Evolutionary conservation across 2,329 filamentous ascomycete genomes (phyloP).

Genomic region (Ophiostoma himal-ulmi): DNA sequence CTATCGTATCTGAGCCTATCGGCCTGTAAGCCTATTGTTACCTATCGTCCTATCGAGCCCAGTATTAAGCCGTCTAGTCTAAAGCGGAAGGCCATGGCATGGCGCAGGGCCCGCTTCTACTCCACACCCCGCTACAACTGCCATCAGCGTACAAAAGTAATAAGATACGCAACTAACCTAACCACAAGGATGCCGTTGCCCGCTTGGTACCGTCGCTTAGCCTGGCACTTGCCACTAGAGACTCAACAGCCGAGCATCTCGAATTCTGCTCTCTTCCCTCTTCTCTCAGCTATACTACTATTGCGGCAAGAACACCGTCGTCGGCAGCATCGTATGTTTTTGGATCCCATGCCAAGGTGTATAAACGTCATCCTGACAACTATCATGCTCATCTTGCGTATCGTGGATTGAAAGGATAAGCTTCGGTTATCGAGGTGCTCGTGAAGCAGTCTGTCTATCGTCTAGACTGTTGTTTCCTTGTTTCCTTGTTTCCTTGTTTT

Average conservation of each 20-base stretch:
- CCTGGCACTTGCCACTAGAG: not conserved
- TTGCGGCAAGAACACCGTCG: not conserved
- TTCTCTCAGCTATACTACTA: too few relatives aligned
- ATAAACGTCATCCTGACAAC: not conserved
- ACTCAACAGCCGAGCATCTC: not conserved
- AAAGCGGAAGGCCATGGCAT: conserved; percentile 12
- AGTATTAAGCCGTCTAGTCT: not conserved
- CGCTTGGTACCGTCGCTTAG: not conserved
- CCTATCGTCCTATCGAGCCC: too few relatives aligned
- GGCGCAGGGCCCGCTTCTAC: not conserved
- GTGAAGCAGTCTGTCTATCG: not conserved
- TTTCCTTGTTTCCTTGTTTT: too few relatives aligned
- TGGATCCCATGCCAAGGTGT: not conserved
- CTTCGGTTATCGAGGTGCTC: not conserved
- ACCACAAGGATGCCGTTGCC: not conserved
- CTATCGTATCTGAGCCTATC: not conserved
- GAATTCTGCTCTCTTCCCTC: not conserved
- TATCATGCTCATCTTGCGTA: not conserved
- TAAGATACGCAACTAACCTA: not conserved
- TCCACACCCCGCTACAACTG: not conserved
- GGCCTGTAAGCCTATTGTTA: too few relatives aligned
- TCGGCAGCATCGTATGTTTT: not conserved
- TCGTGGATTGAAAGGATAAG: too few relatives aligned
- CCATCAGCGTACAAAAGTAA: not conserved
- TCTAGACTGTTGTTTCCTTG: too few relatives aligned